Conservation (phyloP, 768 basidiomycete genomes). For the Polyporus arcularius region DNA sequence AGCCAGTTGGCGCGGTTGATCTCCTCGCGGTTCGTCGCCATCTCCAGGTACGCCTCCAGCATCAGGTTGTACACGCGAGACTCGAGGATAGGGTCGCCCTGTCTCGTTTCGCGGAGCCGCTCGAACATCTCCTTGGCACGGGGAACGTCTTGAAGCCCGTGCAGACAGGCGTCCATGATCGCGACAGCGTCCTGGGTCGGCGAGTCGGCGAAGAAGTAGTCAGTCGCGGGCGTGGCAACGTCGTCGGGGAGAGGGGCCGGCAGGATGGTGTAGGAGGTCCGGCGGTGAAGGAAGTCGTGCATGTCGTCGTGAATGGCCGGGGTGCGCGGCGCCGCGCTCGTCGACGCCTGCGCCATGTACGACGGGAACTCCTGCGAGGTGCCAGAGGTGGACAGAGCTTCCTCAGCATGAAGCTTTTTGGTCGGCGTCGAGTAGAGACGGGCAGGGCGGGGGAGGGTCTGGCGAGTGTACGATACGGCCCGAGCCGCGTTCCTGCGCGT, state of each 20-base stretch:
- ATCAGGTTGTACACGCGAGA: slow-evolving; percentile 62
- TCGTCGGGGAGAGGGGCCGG: slow-evolving; percentile 67
- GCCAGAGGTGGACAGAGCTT: slow-evolving; percentile 42
- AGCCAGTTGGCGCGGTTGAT: slow-evolving; percentile 56
- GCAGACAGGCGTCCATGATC: slow-evolving; percentile 82
- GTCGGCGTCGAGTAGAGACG: slow-evolving; percentile 72
- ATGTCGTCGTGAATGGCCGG: slow-evolving; percentile 37
- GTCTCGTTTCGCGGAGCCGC: slow-evolving; percentile 46
- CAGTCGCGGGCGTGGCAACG: slow-evolving; percentile 39
- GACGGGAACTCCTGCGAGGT: slow-evolving; percentile 41
- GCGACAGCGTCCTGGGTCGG: slow-evolving; percentile 68
- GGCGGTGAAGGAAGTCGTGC: slow-evolving; percentile 51
- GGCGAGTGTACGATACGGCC: slow-evolving; percentile 60
- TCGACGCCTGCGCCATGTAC: slow-evolving; percentile 36
- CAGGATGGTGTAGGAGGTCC: slow-evolving; percentile 54
- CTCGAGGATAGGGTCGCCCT: slow-evolving; percentile 50
- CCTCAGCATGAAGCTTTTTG: slow-evolving; percentile 55
- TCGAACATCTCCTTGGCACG: slow-evolving; percentile 78
- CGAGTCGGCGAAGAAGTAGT: slow-evolving; percentile 64
- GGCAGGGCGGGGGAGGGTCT: slow-evolving; percentile 66
- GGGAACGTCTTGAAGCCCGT: slow-evolving; percentile 71
- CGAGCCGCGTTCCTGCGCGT: slow-evolving; percentile 24
- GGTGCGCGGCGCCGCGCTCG: not conserved
- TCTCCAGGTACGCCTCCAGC: slow-evolving; percentile 61
- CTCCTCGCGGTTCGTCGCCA: slow-evolving; percentile 51